Base-by-base conservation (phyloP, 1,284 basidiomycete species). In the Trichosporon coremiiforme region DNA sequence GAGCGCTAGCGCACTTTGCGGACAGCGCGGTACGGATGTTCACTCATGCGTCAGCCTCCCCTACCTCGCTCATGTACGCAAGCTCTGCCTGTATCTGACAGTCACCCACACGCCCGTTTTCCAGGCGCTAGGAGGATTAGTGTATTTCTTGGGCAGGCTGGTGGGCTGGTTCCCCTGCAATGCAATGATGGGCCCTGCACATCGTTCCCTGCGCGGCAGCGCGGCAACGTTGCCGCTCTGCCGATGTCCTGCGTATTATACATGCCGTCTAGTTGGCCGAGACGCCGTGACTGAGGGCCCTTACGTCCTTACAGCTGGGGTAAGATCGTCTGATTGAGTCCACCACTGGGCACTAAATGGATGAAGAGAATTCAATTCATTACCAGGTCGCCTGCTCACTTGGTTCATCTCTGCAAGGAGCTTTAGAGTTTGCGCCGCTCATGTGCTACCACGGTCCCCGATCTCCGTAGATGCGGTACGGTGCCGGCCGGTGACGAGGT, bases 131-230 rank as follows among this genome's bases (percentile, higher is more conserved):
- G 50, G 50, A 53, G 50, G 20, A 25, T 53, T 53, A 53, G 50
- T 53, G 50, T 53, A 20, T 53, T 53, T 53, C 50, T 53, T 53
- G 50, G 50, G 50, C 50, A 53, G 50, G 50, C 50, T 53, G 50
- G 22, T n/a, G 50, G 20, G 22, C 8, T 12, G 1, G 0, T 9
- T 22, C 50, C 50, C 50, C 50, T 53, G 50, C 50, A 25, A 53
- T 25, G n/a, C n/a, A n/a, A n/a, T n/a, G n/a, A n/a, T n/a, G n/a
- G n/a, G n/a, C 50, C 50, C 20, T 53, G 50, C 50, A 22, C 22
- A 10, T 53, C 50, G 4, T 4, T 25, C 50, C 50, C 50, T 53
- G 22, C 20, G 22, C 50, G n/a, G 20, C 50, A 10, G n/a, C 15
- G 50, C 50, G 50, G 50, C 50, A 22, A 53, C 50, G 50, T 53